Evolutionary conservation across 176 grass and related monocot species (phyloP), one percentile per base, ranked within the genome.

Genomic region (Triticum timopheevii): DNA sequence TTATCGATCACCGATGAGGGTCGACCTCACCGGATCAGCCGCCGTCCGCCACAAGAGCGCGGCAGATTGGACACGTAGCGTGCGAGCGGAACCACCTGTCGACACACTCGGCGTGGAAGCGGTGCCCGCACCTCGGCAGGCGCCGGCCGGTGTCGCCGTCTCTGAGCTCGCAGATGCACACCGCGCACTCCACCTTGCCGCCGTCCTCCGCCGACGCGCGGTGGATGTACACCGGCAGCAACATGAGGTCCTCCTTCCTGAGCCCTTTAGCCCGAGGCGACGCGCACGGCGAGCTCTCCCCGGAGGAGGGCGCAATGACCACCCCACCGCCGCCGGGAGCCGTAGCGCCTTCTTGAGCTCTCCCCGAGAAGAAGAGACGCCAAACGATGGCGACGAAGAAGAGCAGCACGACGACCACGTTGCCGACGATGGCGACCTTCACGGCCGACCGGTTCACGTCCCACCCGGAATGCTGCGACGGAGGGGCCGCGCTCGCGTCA

Each of bases 51-150:
- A 82, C 88, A 19, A 63, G 17, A 52, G 65, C 42, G 79, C 89
- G 92, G 76, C 92, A 94, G 67, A 92, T 27, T 8, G 92, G 92
- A 23, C 89, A 92, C 44, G 80, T 85, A 24, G 64, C 65, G 62
- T 92, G 62, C 24, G 81, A 88, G n/a, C 39, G 76, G 82, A 94
- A 91, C 92, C 92, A 94, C 64, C 34, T 87, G 82, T 94, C 92
- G 2, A 94, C 83, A 56, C 92, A 94, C 40, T 89, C 75, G 13
- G 36, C 74, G 77, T 93, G 85, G 81, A 93, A 93, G 11, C 68
- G 67, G 85, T 93, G 86, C 22, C 78, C 88, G 80, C 92, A 93
- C 33, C 42, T 50, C 3, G 92, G 92, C 86, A 93, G 89, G 30
- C 87, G 40, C 25, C 92, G 87, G 34, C 64, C 87, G 3, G 79